These are phyloP conservation scores for Blastobotrys malaysiensis DNA, from an alignment of 1,139 yeast species.

Conservation along the genomic window DNA sequence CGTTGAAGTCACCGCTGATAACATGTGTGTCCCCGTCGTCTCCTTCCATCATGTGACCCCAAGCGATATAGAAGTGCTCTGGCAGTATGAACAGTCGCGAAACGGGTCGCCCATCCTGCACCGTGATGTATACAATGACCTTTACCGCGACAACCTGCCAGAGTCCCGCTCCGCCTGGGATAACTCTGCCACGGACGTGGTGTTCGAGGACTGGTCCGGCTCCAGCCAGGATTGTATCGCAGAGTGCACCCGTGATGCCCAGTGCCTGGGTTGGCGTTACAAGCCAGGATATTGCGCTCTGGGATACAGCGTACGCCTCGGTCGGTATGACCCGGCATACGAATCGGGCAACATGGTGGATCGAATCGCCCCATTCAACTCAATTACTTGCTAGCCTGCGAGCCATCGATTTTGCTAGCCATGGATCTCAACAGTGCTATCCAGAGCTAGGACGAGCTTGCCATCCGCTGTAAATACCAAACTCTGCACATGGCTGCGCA, in stretches of 20 bases:
- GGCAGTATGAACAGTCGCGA: conserved; percentile 31
- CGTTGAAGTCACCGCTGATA: conserved; percentile 19
- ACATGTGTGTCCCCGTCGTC: conserved; percentile 31
- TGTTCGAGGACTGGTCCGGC: conserved; percentile 9
- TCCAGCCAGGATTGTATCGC: background rate
- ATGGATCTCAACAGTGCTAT: background rate
- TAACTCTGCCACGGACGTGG: conserved; percentile 19
- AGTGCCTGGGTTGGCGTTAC: conserved; percentile 7
- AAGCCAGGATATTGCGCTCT: conserved; percentile 10
- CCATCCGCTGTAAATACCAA: background rate
- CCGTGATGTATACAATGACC: conserved; percentile 30
- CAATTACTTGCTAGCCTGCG: background rate
- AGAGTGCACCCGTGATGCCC: conserved; percentile 2
- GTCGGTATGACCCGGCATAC: conserved; percentile 6
- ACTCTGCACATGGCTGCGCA: background rate
- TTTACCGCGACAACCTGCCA: conserved; percentile 28
- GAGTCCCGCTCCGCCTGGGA: conserved; percentile 26
- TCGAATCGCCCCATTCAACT: background rate
- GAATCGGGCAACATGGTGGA: background rate
- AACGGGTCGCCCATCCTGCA: conserved; percentile 21
- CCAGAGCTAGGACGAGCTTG: background rate
- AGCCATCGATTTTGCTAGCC: background rate
- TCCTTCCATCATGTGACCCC: conserved; percentile 30
- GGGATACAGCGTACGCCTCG: conserved; percentile 8
- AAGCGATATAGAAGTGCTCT: conserved; percentile 30